Percentiles rank a stretch among this genome's conserved stretches.
Conservation (phyloP, 495 filamentous ascomycete species). For the Niebla homalea region DNA sequence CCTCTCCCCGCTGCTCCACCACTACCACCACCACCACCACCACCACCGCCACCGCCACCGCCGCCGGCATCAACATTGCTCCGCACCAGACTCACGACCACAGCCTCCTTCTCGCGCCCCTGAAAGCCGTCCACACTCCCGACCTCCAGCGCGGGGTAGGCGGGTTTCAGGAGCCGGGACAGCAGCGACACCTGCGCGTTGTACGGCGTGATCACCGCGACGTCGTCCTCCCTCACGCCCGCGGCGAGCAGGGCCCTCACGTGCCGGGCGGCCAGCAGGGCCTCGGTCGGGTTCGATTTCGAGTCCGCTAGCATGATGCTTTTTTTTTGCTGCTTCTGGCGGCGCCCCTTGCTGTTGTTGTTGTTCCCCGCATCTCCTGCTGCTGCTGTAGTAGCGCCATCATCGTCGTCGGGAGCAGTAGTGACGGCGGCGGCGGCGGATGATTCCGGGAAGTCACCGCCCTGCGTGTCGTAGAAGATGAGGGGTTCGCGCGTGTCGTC, state of each 20-base stretch:
- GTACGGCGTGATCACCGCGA: conserved; percentile 92
- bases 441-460: conserved; percentile 67
- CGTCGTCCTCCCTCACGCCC: conserved; percentile 65
- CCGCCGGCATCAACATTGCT: conserved; percentile 44
- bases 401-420: too few species aligned
- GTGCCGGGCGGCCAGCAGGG: conserved; percentile 62
- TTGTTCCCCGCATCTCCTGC: neutral
- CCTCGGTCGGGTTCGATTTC: conserved; percentile 90
- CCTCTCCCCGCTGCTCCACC: conserved; percentile 35
- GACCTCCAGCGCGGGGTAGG: conserved; percentile 72
- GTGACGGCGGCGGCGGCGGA: conserved; percentile 3
- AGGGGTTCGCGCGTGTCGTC: conserved; percentile 83
- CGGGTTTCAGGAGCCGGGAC: conserved; percentile 54
- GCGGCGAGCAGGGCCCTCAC: conserved; percentile 61
- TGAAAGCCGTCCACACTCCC: conserved; percentile 97
- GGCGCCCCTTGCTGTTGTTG: conserved; percentile 36
- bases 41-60: neutral
- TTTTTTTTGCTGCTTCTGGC: conserved; percentile 22
- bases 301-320: conserved; percentile 59
- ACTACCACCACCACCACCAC: too few species aligned
- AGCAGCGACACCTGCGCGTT: conserved; percentile 82
- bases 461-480: conserved; percentile 93
- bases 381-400: conserved; percentile 8
- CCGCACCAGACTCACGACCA: conserved; percentile 79
- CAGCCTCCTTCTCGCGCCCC: conserved; percentile 90